Evolutionary conservation across 2,329 filamentous ascomycete species (phyloP), one percentile per base, ranked within the genome.

Genomic region (Penicillium sp.): DNA sequence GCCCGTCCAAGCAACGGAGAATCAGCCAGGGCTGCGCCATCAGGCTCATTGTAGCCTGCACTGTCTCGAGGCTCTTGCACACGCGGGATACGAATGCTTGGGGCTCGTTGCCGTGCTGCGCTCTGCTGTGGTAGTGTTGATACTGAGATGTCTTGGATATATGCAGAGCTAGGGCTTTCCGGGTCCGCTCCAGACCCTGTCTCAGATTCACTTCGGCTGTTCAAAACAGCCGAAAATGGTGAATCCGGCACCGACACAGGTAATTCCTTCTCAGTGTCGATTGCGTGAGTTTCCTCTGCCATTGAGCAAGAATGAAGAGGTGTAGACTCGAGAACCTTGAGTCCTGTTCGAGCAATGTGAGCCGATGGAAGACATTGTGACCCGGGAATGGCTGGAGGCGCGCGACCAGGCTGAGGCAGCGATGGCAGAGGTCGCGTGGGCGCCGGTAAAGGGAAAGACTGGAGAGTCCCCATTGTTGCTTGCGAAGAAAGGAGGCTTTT

Each of bases 401-500:
- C 43, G 27, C 47, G 36, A 3, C 38, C 47, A 13, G 52, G 27
- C 29, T 60, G 53, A 8, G 67, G 67, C 7, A 69, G 47, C 4
- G 62, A 63, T 43, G 67, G 67, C 4, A 70, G 46, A 28, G 67
- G 65, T 29, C 53, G 59, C 26, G 56, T 63, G 9, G 67, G 67
- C 29, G 66, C 65, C 12, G 67, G 67, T 18, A 66, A 58, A 51
- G 67, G 64, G 34, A 67, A 65, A 11, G 63, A 55, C 33, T 67
- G 54, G 12, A 68, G 55, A 0, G 62, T 55, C 12, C 56, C 56
- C 47, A 61, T 51, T 4, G 29, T 32, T 11, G 60, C 58, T 36
- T 64, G 39, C 0, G 63, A 64, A 4, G 56, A 44, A 9, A 56
- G 56, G 6, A 58, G 61, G 29, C 52, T 37, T 18, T 44, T 51